phyloP scores from a whole-genome alignment of 1,139 yeast species.

The Saccharomyces hybrid region DNA sequence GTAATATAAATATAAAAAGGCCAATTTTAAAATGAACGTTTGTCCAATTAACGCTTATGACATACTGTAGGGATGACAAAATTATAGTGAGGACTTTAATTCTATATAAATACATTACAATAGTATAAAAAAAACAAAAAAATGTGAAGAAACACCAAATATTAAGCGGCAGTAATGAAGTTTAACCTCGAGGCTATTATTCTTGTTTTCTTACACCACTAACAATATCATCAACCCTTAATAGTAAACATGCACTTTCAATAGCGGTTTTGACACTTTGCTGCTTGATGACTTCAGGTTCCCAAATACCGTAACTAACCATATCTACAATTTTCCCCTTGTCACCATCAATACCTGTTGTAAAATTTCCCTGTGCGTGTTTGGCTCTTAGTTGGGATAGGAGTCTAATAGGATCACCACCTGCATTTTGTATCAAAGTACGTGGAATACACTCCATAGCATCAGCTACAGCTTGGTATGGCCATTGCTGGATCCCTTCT shows the following conservation, averaged over 20 bases:
- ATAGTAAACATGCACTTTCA: conserved; percentile 88
- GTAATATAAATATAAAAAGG: background rate
- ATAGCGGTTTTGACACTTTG: conserved; percentile 96
- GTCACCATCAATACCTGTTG: conserved; percentile 94
- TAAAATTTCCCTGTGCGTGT: conserved; percentile 81
- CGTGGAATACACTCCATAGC: conserved; percentile 98
- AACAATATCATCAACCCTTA: conserved; percentile 96
- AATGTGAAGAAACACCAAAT: background rate
- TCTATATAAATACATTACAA: conserved; percentile 1
- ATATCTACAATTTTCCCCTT: conserved; percentile 90
- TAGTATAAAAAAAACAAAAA: conserved; percentile 1
- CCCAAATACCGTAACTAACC: conserved; percentile 97
- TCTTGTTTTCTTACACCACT: conserved; percentile 73
- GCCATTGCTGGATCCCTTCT: conserved; percentile 97
- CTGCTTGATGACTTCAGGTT: conserved; percentile 95
- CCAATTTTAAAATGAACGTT: background rate
- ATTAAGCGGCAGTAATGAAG: background rate
- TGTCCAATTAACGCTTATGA: background rate
- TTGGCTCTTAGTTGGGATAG: conserved; percentile 90
- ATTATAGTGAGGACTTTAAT: background rate
- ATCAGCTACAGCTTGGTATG: conserved; percentile 97
- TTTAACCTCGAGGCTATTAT: conserved; percentile 8
- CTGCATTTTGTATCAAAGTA: conserved; percentile 93
- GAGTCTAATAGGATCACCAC: conserved; percentile 89
- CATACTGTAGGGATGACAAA: background rate